A percentile compares a stretch with the other conserved stretches of the same genome.
phyloP scores from a whole-genome alignment of 2,329 filamentous ascomycete species.

The Penicillium polonicum region DNA sequence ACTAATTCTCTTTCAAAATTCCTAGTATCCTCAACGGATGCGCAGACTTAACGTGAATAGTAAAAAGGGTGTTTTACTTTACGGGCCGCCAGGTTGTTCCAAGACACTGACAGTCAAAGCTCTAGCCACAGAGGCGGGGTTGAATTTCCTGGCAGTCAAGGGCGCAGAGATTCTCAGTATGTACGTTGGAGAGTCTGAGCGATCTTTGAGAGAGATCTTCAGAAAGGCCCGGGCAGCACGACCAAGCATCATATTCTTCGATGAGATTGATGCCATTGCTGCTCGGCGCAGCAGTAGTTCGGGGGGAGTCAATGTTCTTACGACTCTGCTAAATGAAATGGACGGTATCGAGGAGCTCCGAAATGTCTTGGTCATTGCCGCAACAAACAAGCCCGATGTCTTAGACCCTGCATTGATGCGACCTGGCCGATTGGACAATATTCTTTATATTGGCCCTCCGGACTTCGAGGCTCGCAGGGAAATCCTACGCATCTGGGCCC shows the following conservation, averaged over 20 bases:
- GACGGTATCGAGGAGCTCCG: conserved; percentile 85
- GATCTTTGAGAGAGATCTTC: conserved; percentile 80
- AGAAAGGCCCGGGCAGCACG: conserved; percentile 78
- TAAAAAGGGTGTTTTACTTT: conserved; percentile 81
- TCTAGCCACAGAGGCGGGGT: conserved; percentile 81
- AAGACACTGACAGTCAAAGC: conserved; percentile 93
- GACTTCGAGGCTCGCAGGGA: conserved; percentile 69
- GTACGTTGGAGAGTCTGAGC: conserved; percentile 95
- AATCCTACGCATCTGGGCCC: conserved; percentile 69
- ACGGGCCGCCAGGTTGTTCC: conserved; percentile 90
- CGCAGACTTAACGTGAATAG: conserved; percentile 55
- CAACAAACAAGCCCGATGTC: conserved; percentile 84
- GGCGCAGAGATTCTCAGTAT: conserved; percentile 91
- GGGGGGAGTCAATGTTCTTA: conserved; percentile 73
- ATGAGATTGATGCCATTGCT: conserved; percentile 89
- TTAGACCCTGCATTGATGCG: conserved; percentile 84
- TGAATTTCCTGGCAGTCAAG: conserved; percentile 94
- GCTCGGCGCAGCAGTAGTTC: conserved; percentile 54
- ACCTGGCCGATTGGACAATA: conserved; percentile 78
- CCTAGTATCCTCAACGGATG: conserved; percentile 52
- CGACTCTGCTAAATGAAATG: conserved; percentile 90
- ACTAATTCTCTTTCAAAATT: conserved; percentile 8
- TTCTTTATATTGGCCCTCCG: conserved; percentile 83
- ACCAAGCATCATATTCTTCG: conserved; percentile 94
- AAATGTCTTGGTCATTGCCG: conserved; percentile 82